Evolutionary conservation across 768 basidiomycete genomes (phyloP).

Genomic region (Chalciporus piperatus): DNA sequence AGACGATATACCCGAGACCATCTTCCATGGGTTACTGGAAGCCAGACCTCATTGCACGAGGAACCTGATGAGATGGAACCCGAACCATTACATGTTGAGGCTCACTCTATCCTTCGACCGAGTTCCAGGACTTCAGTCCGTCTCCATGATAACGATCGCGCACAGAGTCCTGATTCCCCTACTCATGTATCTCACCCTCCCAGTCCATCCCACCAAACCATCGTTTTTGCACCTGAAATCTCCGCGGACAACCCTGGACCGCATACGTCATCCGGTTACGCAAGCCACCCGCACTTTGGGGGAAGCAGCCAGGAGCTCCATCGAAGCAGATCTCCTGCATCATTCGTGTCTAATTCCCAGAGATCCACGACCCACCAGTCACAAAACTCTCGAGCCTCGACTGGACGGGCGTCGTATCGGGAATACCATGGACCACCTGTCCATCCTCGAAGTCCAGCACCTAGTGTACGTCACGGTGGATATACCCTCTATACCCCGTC

Average conservation of each 20-base stretch:
- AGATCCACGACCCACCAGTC: constrained; percentile 16
- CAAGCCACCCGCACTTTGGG: background rate
- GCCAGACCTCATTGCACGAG: constrained; percentile 14
- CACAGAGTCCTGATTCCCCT: background rate
- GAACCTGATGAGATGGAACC: constrained; percentile 12
- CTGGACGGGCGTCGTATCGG: constrained; percentile 24
- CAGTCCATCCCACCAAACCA: background rate
- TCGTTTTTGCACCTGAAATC: background rate
- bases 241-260: background rate
- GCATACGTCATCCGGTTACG: background rate
- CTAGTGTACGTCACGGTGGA: background rate
- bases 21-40: constrained; percentile 6
- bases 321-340: constrained; percentile 9
- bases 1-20: constrained; percentile 10
- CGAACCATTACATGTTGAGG: background rate
- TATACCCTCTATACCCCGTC: background rate
- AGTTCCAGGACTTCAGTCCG: background rate
- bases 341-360: constrained; percentile 11
- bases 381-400: constrained; percentile 10
- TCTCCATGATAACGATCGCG: background rate
- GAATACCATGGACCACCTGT: constrained; percentile 15
- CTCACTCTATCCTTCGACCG: background rate
- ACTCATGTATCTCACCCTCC: background rate
- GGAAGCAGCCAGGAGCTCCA: background rate
- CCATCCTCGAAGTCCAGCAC: constrained; percentile 9